A percentile compares a stretch with the other conserved stretches of the same genome.
These are phyloP conservation scores for Acacia crassicarpa DNA, from an alignment of 306 rosid genomes.

Conservation along the genomic window DNA sequence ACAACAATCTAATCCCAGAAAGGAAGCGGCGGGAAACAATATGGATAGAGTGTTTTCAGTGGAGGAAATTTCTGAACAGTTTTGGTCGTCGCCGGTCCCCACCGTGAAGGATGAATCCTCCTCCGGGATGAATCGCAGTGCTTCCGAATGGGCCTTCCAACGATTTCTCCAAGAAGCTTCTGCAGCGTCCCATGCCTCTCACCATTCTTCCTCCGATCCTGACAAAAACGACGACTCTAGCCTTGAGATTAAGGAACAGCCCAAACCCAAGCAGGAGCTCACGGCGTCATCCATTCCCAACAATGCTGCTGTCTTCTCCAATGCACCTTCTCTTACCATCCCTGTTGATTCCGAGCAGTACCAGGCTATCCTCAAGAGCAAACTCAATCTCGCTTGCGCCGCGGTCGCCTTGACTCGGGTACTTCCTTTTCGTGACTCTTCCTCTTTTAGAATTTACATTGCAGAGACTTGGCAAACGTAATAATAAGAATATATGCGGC, in stretches of 20 bases:
- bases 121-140: conserved; percentile 71
- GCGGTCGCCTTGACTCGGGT: conserved; percentile 90
- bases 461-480: background rate
- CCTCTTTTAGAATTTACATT: background rate
- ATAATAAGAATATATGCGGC: background rate
- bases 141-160: conserved; percentile 95
- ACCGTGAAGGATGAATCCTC: conserved; percentile 30
- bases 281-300: background rate
- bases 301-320: conserved; percentile 19
- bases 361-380: conserved; percentile 82
- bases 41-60: conserved; percentile 92
- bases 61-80: conserved; percentile 75
- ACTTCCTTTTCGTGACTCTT: background rate
- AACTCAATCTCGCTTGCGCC: conserved; percentile 87
- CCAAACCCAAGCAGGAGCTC: conserved; percentile 7
- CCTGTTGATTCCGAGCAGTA: conserved; percentile 68
- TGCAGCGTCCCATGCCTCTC: conserved; percentile 33
- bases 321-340: conserved; percentile 26
- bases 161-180: conserved; percentile 70
- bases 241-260: conserved; percentile 35
- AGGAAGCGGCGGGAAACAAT: background rate
- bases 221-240: conserved; percentile 37
- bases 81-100: conserved; percentile 56
- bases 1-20: background rate
- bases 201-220: conserved; percentile 43